Evolutionary conservation across 2,329 filamentous ascomycete species (phyloP), one percentile per base, ranked within the genome.

Genomic region (Trichoderma koningiopsis): DNA sequence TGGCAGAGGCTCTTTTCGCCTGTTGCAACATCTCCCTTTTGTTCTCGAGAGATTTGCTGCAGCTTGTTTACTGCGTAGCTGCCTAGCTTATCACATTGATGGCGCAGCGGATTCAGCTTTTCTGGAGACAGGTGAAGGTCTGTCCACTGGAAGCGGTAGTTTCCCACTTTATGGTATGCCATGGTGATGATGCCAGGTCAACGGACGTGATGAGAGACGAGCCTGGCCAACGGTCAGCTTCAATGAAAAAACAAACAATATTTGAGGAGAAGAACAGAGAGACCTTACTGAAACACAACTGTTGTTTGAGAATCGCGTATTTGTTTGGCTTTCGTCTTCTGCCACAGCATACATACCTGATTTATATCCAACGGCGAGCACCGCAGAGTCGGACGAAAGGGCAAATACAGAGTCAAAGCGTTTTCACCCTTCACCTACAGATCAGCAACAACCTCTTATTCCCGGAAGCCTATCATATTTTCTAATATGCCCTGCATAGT

Each of bases 81-180:
- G 0, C 73, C 73, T 19, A 75, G 68, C 11, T 72, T 19, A 68
- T 75, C 73, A 43, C 73, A 75, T 29, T 72, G 43, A 10, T 72
- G 35, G 14, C 68, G 70, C 13, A 75, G 55, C 6, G 70, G 65
- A 14, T 71, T 70, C 4, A 61, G 71, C 58, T 70, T 22, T 29
- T 72, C 67, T 27, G 58, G 58, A 10, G 70, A 29, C 16, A 75
- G 49, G 65, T 75, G 73, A 37, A 70, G 67, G 27, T 70, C 29
- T 37, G 73, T 73, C 73, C 73, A 75, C 31, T 67, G 33, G 47
- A 75, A 75, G 2, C 24, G 68, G 47, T 74, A 67, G 24, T 72
- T 70, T 13, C 72, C 71, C 4, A 74, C 68, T 4, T 68, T 70
- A 31, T 70, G 49, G 31, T 24, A 57, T 29, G 64, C 40, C 64